Base-by-base conservation (phyloP, 306 rosid species). In the Lathyrus tuberosus region DNA sequence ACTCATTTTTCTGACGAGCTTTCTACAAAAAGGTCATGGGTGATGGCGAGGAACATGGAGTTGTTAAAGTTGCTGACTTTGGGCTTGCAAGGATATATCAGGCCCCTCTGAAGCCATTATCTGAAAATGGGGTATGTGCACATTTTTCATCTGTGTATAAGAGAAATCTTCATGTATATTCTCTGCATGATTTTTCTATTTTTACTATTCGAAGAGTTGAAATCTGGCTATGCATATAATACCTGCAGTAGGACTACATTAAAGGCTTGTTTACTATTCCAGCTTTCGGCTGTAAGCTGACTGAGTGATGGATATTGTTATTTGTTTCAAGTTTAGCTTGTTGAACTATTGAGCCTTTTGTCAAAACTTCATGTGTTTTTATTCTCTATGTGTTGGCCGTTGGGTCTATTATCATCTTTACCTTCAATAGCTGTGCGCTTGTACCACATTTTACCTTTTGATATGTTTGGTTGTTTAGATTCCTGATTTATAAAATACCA, bases 31-130 rank as follows among this genome's bases (percentile, higher is more conserved):
- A 93, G 98, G 98, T 90, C 77, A 93, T 88, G 97, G 98, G 98
- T 15, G 98, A 93, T 2, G 92, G 71, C 48, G 98, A 93, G 82
- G 98, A 93, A 57, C 97, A 82, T 24, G 98, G 98, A 38, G 81
- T 90, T 77, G 86, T 93, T 60, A 93, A 93, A 84, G 85, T 93
- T 79, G 98, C 96, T 35, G 98, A 93, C 86, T 93, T 93, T 83
- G 98, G 98, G 79, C 98, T 93, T 81, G 98, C 98, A 61, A 90
- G 98, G 80, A 84, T 93, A 85, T 93, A 88, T 78, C 98, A 88
- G 79, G 96, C 94, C 62, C 98, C 98, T 57, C 62, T 90, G 83
- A 93, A 85, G 83, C 84, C 97, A 30, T 76, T 93, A 74, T 82
- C 71, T 51, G 82, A 78, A 52, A 91, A 91, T 70, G 97, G 97